phyloP scores from a whole-genome alignment of 2,329 filamentous ascomycete species.

The Pezicula rhizophila region DNA sequence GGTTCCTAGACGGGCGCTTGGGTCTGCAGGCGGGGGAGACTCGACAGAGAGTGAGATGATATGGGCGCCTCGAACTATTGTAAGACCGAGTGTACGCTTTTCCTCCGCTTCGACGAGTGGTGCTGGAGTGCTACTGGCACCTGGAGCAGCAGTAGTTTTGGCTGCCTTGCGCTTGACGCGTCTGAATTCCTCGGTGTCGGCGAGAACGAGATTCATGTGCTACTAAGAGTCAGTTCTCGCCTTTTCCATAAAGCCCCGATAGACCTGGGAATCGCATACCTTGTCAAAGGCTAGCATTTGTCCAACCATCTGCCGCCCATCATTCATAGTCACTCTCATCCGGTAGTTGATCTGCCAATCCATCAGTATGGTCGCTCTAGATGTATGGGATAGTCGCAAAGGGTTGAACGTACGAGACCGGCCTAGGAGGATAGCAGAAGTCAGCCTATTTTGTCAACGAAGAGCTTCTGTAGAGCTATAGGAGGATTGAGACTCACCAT shows the following conservation, averaged over 20 bases:
- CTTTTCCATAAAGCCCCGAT: too few relatives aligned
- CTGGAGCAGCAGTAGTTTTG: conserved; percentile 54
- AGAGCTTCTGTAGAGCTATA: conserved; percentile 35
- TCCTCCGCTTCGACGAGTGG: conserved; percentile 84
- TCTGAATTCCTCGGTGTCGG: conserved; percentile 97
- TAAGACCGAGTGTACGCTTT: conserved; percentile 92
- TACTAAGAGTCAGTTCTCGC: conserved; percentile 29
- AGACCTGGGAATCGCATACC: conserved; percentile 39
- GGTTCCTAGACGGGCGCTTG: conserved; percentile 80
- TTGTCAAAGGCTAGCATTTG: conserved; percentile 99
- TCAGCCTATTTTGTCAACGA: conserved; percentile 55
- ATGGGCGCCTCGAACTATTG: conserved; percentile 88
- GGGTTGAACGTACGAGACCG: conserved; percentile 57
- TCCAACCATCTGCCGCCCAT: conserved; percentile 92
- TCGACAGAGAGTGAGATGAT: conserved; percentile 95
- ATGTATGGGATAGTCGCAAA: neutral
- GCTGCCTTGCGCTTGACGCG: conserved; percentile 79
- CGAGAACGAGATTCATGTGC: conserved; percentile 99
- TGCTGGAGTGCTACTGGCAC: conserved; percentile 50
- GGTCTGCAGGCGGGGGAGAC: conserved; percentile 89
- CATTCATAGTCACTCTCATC: conserved; percentile 93
- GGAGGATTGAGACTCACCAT: conserved; percentile 67
- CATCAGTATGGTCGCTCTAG: conserved; percentile 11
- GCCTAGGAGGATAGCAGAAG: conserved; percentile 50
- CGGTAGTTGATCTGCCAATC: conserved; percentile 87